phyloP scores from a whole-genome alignment of 345 rosid genomes.

The Eucalyptus erythrocorys region DNA sequence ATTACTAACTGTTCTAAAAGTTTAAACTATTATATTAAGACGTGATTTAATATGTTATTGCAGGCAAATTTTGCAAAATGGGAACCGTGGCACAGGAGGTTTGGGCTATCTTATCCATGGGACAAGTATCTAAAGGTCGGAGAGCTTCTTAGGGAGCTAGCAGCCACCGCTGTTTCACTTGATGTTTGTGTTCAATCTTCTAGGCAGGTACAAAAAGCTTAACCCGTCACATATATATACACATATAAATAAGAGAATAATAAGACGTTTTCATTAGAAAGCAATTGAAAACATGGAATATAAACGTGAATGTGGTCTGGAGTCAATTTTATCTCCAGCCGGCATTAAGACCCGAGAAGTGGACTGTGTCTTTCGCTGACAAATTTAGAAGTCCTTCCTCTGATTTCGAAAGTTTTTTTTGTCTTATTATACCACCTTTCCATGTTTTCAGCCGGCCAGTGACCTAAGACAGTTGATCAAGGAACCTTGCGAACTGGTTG shows the following conservation, averaged over 20 bases:
- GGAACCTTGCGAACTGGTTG: slow-evolving; percentile 27
- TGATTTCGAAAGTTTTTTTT: not conserved
- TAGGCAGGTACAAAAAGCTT: slow-evolving; percentile 12
- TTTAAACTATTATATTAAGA: no score
- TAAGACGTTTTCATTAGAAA: no score
- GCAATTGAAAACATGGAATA: not conserved
- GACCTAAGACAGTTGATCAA: slow-evolving; percentile 9
- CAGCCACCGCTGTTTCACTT: slow-evolving; percentile 28
- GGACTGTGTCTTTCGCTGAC: no score
- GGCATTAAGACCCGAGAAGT: not conserved
- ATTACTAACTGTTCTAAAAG: no score
- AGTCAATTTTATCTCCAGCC: not conserved
- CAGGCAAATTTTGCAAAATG: slow-evolving; percentile 84
- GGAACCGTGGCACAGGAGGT: slow-evolving; percentile 92
- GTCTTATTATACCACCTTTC: not conserved
- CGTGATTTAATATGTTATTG: not conserved
- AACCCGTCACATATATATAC: no score
- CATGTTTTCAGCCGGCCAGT: slow-evolving; percentile 1
- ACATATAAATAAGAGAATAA: no score
- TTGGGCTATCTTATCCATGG: slow-evolving; percentile 78
- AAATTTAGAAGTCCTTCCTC: not conserved
- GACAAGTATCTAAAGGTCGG: slow-evolving; percentile 43
- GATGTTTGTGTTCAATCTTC: slow-evolving; percentile 17
- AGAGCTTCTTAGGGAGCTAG: slow-evolving; percentile 43
- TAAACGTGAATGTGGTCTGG: not conserved